Percentiles rank a stretch among this genome's conserved stretches.
These are phyloP conservation scores for Leersia perrieri DNA, from an alignment of 176 grass and related monocot species.

Conservation along the genomic window DNA sequence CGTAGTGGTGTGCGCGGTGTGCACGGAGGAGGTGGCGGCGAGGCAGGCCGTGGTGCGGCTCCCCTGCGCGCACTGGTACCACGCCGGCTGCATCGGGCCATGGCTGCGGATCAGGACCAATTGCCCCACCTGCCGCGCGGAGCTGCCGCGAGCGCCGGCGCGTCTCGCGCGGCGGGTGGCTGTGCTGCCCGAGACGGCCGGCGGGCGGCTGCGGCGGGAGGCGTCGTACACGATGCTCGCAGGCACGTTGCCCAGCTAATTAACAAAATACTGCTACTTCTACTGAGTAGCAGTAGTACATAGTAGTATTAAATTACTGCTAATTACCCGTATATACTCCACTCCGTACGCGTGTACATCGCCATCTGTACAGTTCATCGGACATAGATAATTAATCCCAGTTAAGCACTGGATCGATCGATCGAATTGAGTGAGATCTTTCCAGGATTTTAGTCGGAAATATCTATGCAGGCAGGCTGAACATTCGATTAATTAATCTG, in stretches of 20 bases:
- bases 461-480: too few species aligned
- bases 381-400: too few species aligned
- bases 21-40: conserved; percentile 43
- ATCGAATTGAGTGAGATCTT: too few species aligned
- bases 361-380: too few species aligned
- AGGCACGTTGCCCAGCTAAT: not conserved
- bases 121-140: conserved; percentile 49
- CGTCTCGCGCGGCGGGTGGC: not conserved
- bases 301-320: too few species aligned
- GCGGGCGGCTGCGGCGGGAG: not conserved
- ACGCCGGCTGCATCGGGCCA: conserved; percentile 43
- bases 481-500: too few species aligned
- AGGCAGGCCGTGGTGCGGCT: conserved; percentile 34
- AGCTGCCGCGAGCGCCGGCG: conserved; percentile 33
- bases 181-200: not conserved
- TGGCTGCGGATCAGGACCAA: conserved; percentile 46
- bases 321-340: too few species aligned
- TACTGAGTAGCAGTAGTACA: too few species aligned
- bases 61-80: conserved; percentile 57
- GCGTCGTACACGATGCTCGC: conserved; percentile 29
- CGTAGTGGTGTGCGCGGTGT: conserved; percentile 35
- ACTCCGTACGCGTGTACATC: too few species aligned
- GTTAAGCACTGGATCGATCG: too few species aligned
- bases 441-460: too few species aligned
- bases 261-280: too few species aligned